phyloP scores from a whole-genome alignment of 1,284 basidiomycete species.

The Ceratobasidium sp. region DNA sequence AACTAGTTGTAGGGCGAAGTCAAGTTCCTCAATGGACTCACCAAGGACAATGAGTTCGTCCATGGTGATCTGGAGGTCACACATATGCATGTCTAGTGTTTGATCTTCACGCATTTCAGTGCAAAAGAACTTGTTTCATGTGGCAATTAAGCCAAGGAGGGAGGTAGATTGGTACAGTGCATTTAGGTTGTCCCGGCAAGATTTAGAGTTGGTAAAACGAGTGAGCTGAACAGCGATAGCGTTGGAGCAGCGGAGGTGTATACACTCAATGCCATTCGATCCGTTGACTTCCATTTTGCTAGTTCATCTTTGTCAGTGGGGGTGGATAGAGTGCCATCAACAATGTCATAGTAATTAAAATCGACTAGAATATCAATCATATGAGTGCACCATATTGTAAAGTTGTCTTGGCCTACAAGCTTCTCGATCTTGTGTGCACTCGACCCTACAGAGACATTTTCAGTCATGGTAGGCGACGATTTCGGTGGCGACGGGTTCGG shows the following conservation, averaged over 20 bases:
- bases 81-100: too few relatives aligned
- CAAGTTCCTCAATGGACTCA: too few relatives aligned
- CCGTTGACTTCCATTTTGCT: background rate
- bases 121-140: background rate
- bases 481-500: background rate
- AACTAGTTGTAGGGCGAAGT: too few relatives aligned
- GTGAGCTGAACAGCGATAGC: background rate
- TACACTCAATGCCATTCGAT: background rate
- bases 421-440: constrained; percentile 10
- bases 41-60: too few relatives aligned
- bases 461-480: background rate
- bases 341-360: background rate
- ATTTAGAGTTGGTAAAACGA: background rate
- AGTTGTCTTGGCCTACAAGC: background rate
- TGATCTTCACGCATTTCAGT: too few relatives aligned
- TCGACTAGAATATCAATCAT: constrained; percentile 7
- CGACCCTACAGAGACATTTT: background rate
- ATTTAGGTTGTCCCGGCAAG: background rate
- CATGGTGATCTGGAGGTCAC: too few relatives aligned
- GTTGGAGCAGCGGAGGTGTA: constrained; percentile 1
- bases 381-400: background rate
- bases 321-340: background rate
- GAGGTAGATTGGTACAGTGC: background rate
- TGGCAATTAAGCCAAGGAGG: background rate
- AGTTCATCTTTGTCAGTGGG: background rate